phyloP scores from a whole-genome alignment of 306 rosid genomes.

The Astragalus membranaceus region DNA sequence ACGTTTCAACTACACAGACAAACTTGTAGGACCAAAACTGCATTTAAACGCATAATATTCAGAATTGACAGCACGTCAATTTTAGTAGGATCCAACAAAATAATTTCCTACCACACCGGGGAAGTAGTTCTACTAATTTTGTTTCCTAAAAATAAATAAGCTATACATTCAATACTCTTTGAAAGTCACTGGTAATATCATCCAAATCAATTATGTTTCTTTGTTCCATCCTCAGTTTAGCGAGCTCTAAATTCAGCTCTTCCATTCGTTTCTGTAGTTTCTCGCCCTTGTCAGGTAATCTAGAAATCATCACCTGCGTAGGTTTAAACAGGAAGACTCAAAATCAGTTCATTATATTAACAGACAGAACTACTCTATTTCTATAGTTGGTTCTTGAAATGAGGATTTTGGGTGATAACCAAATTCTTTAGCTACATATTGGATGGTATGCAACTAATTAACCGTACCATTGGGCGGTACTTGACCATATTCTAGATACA shows the following conservation, averaged over 20 bases:
- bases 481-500: background rate
- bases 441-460: background rate
- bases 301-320: conserved; percentile 58
- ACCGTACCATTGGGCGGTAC: background rate
- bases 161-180: conserved; percentile 54
- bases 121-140: background rate
- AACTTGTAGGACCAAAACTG: too few relatives aligned
- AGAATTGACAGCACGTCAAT: background rate
- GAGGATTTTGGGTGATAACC: background rate
- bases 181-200: conserved; percentile 39
- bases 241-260: conserved; percentile 47
- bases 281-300: conserved; percentile 72
- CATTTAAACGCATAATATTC: too few relatives aligned
- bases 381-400: background rate
- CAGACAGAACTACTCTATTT: background rate
- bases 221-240: conserved; percentile 23
- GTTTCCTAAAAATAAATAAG: conserved; percentile 18
- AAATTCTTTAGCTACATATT: background rate
- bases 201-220: conserved; percentile 45
- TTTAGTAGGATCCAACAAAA: background rate
- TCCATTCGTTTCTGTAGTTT: conserved; percentile 47
- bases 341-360: background rate
- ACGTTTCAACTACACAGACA: background rate
- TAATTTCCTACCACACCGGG: background rate
- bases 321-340: background rate